Percentiles rank a stretch among this genome's conserved stretches.
phyloP scores from a whole-genome alignment of 345 rosid species.

The Salix brachista region DNA sequence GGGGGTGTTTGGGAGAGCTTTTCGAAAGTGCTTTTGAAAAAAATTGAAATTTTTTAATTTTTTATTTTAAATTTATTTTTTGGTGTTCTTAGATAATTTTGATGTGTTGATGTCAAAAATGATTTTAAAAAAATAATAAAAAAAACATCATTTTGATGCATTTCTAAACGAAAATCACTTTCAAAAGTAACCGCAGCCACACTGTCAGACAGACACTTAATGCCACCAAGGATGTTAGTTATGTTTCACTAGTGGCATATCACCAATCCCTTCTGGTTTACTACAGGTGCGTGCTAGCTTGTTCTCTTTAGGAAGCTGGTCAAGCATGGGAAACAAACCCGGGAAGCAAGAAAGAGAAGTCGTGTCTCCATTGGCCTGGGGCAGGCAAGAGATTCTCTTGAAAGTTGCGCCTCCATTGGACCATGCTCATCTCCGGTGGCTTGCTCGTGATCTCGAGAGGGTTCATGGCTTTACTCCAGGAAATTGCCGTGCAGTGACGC shows the following conservation, averaged over 20 bases:
- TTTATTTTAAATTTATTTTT: no score
- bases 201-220: no score
- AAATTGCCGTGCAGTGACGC: conserved; percentile 45
- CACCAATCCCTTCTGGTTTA: background rate
- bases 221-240: background rate
- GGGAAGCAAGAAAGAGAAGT: conserved; percentile 56
- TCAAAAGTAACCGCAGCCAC: no score
- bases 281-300: background rate
- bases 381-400: conserved; percentile 45
- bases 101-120: no score
- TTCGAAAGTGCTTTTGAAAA: no score
- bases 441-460: conserved; percentile 67
- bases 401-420: conserved; percentile 69
- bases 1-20: no score
- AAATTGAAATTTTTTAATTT: no score
- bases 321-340: conserved; percentile 1
- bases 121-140: no score
- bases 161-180: no score
- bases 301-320: conserved; percentile 4
- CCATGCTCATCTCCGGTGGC: conserved; percentile 60
- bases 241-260: background rate
- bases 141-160: no score
- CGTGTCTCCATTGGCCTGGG: conserved; percentile 36
- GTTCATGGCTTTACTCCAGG: conserved; percentile 51
- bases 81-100: no score